phyloP scores from a whole-genome alignment of 768 basidiomycete genomes.

The Lactifluus hygrophoroides region DNA sequence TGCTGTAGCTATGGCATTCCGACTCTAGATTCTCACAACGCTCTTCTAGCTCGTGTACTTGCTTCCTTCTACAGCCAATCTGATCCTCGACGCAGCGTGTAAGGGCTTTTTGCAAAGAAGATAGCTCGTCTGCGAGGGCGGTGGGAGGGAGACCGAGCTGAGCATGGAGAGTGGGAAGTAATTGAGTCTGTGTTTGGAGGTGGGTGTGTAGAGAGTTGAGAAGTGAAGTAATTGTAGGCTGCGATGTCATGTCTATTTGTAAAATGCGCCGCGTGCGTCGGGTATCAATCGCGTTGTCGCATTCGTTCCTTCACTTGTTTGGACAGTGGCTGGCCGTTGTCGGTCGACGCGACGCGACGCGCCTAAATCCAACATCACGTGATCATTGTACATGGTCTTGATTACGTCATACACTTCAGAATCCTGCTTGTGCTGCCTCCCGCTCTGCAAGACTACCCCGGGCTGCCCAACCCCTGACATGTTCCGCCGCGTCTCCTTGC shows the following conservation, averaged over 20 bases:
- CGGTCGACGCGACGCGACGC: constrained; percentile 6
- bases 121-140: constrained; percentile 75
- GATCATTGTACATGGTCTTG: not conserved
- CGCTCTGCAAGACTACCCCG: constrained; percentile 61
- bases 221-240: constrained; percentile 45
- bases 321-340: too few species aligned
- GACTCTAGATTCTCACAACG: constrained; percentile 55
- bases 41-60: constrained; percentile 68
- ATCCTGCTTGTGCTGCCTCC: constrained; percentile 47
- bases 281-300: not conserved
- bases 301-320: too few species aligned
- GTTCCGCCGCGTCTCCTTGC: constrained; percentile 26
- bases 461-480: constrained; percentile 53
- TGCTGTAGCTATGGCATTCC: constrained; percentile 57
- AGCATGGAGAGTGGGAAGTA: constrained; percentile 72
- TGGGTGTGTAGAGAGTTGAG: constrained; percentile 72
- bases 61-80: constrained; percentile 56
- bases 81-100: constrained; percentile 68
- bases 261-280: not conserved
- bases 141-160: constrained; percentile 77
- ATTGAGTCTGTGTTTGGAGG: constrained; percentile 71
- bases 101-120: constrained; percentile 63
- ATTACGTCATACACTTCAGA: constrained; percentile 28
- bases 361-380: constrained; percentile 15
- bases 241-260: constrained; percentile 10